Evolutionary conservation across 176 grass and related monocot species (phyloP).

Genomic region (Juncus effusus): DNA sequence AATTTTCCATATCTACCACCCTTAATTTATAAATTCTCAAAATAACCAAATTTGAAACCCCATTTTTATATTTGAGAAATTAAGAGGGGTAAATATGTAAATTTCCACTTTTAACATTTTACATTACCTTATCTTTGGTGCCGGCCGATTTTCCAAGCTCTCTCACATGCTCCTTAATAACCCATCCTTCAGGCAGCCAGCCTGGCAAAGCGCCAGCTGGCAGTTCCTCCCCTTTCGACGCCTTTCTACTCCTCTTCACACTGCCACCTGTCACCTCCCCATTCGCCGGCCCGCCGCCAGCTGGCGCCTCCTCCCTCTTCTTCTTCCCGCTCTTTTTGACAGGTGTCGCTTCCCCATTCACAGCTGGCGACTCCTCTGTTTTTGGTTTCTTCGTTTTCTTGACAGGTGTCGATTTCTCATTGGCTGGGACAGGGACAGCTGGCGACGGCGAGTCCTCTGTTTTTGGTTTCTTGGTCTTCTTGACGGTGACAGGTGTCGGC

Average conservation of each 20-base stretch:
- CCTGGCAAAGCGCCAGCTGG: conserved; percentile 10
- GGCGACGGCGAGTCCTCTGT: too few relatives aligned
- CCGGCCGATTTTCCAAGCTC: neutral
- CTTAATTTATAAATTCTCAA: too few relatives aligned
- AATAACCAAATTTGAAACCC: too few relatives aligned
- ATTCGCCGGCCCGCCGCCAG: neutral
- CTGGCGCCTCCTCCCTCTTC: conserved; percentile 4
- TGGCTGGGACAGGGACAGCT: too few relatives aligned
- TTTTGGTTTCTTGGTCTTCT: neutral
- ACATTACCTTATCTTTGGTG: conserved; percentile 8
- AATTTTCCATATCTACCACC: too few relatives aligned
- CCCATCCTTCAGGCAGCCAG: conserved; percentile 26
- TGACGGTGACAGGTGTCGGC: too few relatives aligned
- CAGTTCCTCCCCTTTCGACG: neutral
- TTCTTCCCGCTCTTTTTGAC: conserved; percentile 2
- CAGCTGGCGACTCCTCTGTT: neutral
- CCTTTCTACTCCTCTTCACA: neutral
- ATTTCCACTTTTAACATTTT: too few relatives aligned
- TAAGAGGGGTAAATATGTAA: too few relatives aligned
- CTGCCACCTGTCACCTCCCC: neutral
- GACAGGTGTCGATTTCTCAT: neutral
- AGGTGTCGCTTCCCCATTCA: neutral
- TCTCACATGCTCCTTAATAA: neutral
- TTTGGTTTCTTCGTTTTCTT: neutral
- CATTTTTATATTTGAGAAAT: too few relatives aligned